Conservation (phyloP, 2,329 filamentous ascomycete species). For the Clathrospora elynae region DNA sequence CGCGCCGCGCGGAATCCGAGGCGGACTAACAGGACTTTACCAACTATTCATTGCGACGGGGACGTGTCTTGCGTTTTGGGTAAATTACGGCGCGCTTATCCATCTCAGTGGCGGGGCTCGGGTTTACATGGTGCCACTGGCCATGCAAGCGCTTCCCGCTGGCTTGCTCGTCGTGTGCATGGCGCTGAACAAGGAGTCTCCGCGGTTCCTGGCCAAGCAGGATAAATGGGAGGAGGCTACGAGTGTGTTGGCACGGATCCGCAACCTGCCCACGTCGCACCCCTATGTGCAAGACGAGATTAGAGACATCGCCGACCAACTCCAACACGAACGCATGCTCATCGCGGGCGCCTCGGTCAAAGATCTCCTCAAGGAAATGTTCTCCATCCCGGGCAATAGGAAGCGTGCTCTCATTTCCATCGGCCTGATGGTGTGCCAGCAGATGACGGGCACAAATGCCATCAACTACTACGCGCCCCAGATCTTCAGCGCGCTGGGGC, state of each 20-base stretch:
- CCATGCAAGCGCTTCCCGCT: slow-evolving; percentile 68
- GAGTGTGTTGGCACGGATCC: slow-evolving; percentile 60
- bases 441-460: slow-evolving; percentile 66
- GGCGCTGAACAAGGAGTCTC: slow-evolving; percentile 67
- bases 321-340: slow-evolving; percentile 62
- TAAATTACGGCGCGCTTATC: slow-evolving; percentile 59
- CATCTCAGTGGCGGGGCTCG: slow-evolving; percentile 55
- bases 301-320: slow-evolving; percentile 47
- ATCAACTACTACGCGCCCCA: slow-evolving; percentile 70
- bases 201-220: slow-evolving; percentile 69
- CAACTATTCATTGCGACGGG: slow-evolving; percentile 62
- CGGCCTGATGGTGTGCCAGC: slow-evolving; percentile 69
- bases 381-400: slow-evolving; percentile 57
- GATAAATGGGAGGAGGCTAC: slow-evolving; percentile 71
- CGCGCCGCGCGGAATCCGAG: slow-evolving; percentile 63
- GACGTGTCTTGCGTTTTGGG: slow-evolving; percentile 60
- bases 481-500: slow-evolving; percentile 70
- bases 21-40: slow-evolving; percentile 64
- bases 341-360: slow-evolving; percentile 56
- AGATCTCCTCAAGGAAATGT: slow-evolving; percentile 51
- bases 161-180: slow-evolving; percentile 65
- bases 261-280: slow-evolving; percentile 54
- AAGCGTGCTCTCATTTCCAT: slow-evolving; percentile 69
- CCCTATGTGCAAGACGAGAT: slow-evolving; percentile 46
- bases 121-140: slow-evolving; percentile 66